phyloP scores from a whole-genome alignment of 805 yeast species.

The Candida vaughaniae region DNA sequence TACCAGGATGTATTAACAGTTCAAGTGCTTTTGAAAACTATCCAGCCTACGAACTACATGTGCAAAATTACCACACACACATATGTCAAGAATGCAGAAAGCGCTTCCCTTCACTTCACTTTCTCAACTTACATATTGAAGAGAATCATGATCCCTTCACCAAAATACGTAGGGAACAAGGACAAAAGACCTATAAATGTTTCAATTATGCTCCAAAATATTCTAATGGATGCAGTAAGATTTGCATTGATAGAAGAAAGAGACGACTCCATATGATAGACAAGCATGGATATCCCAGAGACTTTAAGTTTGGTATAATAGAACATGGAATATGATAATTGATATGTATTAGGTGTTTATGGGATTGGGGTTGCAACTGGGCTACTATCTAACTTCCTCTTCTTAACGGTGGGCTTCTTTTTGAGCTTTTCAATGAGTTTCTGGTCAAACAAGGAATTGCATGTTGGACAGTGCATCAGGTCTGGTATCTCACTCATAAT shows the following conservation, averaged over 20 bases:
- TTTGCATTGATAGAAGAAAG: constrained; percentile 37
- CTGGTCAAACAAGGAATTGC: constrained; percentile 75
- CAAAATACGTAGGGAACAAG: constrained; percentile 32
- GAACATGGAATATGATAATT: constrained; percentile 22
- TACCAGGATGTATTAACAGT: too few species aligned
- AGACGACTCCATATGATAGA: constrained; percentile 50
- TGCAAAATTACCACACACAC: constrained; percentile 25
- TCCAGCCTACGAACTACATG: constrained; percentile 21
- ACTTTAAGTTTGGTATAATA: constrained; percentile 28
- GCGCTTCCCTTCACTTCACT: constrained; percentile 42
- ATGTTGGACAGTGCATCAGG: constrained; percentile 75
- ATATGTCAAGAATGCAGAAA: constrained; percentile 37
- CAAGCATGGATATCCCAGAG: constrained; percentile 48
- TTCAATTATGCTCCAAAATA: constrained; percentile 23
- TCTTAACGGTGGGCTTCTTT: constrained; percentile 57
- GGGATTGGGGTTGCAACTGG: constrained; percentile 2
- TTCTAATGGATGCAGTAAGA: constrained; percentile 32
- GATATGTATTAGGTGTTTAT: not conserved
- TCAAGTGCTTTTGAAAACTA: constrained; percentile 16
- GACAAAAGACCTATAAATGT: constrained; percentile 44
- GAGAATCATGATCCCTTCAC: constrained; percentile 55
- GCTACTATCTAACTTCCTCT: constrained; percentile 27
- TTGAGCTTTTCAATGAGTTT: constrained; percentile 56
- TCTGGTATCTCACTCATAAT: constrained; percentile 69
- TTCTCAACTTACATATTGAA: constrained; percentile 48